Base-by-base conservation (phyloP, 148 eudicot genomes). In the Cornus suecica region DNA sequence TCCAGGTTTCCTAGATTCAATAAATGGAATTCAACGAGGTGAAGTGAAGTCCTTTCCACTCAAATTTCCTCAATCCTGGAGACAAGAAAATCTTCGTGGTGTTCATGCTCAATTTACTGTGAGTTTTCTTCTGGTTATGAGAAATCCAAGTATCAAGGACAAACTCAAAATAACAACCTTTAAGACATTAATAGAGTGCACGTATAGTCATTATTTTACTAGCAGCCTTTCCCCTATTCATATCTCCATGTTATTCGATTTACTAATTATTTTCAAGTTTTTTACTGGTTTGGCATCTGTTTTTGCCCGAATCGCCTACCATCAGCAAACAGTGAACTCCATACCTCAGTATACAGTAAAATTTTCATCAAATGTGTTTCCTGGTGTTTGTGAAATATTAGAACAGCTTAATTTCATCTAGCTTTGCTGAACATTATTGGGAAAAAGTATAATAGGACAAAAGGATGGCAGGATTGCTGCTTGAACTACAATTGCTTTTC, bases 41-140 rank as follows among this genome's bases (percentile, higher is more conserved):
- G 98, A 93, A 91, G 91, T 94, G 62, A 93, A 85, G 80, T 90
- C 92, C 20, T 96, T 96, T 74, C 97, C 93, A 25, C 92, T 91
- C 77, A 79, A 75, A 29, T 96, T 96, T 84, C 99, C 99, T 26
- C 97, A 96, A 51, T 87, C 91, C 23, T 96, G 99, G 99, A 85
- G 76, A 81, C 99, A 96, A 87, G 97, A 96, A 85, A 85, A 90
- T 83, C 97, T 96, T 31, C 97, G 93, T 51, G 97, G 93, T 74
- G 91, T 96, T 61, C 87, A 84, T 27, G 97, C 98, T 76, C 94
- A 86, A 70, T 96, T 96, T 74, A 93, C 94, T 1, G 99, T 96
- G 73, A 89, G 98, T 86, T 78, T 27, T 66, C 65, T 66, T 26
- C 5, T 26, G 9, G 24, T 64, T 70, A 61, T 41, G 16, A 52